Conservation (phyloP, 1,284 basidiomycete genomes). For the Ceratobasidium sp. region DNA sequence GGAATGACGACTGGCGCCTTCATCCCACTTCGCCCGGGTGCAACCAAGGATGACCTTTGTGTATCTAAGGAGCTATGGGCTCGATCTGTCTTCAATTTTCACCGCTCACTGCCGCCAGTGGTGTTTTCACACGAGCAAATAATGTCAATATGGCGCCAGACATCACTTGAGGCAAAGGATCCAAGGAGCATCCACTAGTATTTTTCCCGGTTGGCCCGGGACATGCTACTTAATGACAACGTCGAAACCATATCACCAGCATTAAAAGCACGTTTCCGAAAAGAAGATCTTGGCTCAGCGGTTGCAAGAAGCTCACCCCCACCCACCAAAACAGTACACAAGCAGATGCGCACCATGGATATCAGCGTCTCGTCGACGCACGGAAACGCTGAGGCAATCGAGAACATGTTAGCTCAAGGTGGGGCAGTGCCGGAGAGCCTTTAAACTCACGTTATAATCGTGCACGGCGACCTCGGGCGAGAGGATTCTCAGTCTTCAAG, state of each 20-base stretch:
- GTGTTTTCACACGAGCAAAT: not conserved
- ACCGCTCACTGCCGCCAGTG: not conserved
- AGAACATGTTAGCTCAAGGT: conserved; percentile 51
- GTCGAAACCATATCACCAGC: conserved; percentile 51
- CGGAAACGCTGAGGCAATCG: conserved; percentile 51
- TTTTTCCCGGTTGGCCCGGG: not conserved
- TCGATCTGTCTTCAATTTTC: not conserved
- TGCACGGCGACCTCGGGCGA: conserved; percentile 54
- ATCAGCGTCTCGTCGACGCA: conserved; percentile 52
- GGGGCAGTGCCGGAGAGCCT: conserved; percentile 27
- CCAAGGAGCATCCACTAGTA: not conserved
- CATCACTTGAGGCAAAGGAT: not conserved
- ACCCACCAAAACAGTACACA: conserved; percentile 50
- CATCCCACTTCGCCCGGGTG: conserved; percentile 1
- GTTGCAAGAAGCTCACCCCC: conserved; percentile 51
- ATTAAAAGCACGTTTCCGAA: conserved; percentile 52
- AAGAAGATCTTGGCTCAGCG: conserved; percentile 52
- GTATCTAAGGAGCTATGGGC: conserved; percentile 11
- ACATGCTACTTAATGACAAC: not conserved
- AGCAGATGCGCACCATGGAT: conserved; percentile 52
- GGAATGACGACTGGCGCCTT: conserved; percentile 26
- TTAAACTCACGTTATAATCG: conserved; percentile 10
- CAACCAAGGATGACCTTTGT: not conserved
- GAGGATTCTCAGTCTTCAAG: conserved; percentile 43
- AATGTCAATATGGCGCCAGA: not conserved